A percentile compares a stretch with the other conserved stretches of the same genome.
These are phyloP conservation scores for Paramecium tetraurelia DNA, from an alignment of 73 alveolate species.

Conservation along the genomic window DNA sequence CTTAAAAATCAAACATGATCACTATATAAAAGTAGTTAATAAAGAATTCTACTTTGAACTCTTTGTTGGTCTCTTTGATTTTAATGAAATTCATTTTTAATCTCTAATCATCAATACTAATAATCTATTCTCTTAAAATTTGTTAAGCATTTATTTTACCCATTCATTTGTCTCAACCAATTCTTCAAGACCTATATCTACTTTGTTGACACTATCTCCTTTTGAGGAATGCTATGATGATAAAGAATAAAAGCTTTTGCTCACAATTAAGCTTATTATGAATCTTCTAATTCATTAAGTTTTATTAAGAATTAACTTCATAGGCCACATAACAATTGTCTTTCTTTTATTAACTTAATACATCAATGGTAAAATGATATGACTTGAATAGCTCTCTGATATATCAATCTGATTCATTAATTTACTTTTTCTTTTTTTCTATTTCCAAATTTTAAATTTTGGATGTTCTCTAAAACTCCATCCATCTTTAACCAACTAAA, in stretches of 20 bases:
- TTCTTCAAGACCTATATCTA: background rate
- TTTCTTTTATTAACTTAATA: background rate
- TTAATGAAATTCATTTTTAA: background rate
- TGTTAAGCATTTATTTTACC: background rate
- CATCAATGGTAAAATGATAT: background rate
- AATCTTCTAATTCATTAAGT: background rate
- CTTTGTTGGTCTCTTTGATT: background rate
- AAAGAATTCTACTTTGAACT: background rate
- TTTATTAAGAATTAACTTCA: background rate
- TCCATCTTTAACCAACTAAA: background rate
- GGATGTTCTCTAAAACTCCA: background rate
- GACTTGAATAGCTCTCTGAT: background rate
- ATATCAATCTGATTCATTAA: background rate
- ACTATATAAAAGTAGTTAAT: background rate
- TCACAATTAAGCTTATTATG: background rate
- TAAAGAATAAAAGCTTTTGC: background rate
- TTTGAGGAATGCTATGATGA: background rate
- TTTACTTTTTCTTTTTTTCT: background rate
- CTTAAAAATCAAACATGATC: background rate
- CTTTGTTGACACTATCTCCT: background rate
- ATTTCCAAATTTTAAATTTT: background rate
- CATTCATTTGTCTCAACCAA: background rate
- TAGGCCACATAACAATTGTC: background rate
- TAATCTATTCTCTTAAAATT: background rate
- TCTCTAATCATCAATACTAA: constrained; percentile 4